A percentile compares a stretch with the other conserved stretches of the same genome.
Evolutionary conservation across 2,329 filamentous ascomycete genomes (phyloP).

Genomic region (Sporothrix variecibatus): DNA sequence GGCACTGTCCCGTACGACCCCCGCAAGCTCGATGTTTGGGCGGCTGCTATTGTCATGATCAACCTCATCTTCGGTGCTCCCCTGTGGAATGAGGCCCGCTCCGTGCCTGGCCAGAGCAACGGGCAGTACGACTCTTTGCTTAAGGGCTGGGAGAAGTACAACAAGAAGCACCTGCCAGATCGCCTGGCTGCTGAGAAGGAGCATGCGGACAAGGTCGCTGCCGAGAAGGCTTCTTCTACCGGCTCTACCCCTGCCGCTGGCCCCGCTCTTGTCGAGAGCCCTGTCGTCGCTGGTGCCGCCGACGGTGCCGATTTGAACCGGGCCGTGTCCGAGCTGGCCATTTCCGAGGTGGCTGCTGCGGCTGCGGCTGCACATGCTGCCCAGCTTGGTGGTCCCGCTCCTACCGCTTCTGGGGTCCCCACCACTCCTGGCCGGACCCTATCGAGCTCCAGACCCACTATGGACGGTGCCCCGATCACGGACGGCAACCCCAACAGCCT

Average conservation of each 20-base stretch:
- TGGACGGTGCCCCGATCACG: slow-evolving; percentile 37
- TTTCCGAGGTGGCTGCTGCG: neutral
- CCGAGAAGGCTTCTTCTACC: neutral
- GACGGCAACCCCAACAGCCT: slow-evolving; percentile 50
- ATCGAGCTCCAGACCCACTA: slow-evolving; percentile 34
- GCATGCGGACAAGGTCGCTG: neutral
- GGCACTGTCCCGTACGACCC: slow-evolving; percentile 70
- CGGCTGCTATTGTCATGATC: slow-evolving; percentile 79
- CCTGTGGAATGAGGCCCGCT: slow-evolving; percentile 71
- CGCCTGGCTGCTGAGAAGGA: slow-evolving; percentile 43
- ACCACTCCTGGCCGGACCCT: slow-evolving; percentile 17
- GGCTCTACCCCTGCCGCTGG: neutral
- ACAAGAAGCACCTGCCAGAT: slow-evolving; percentile 51
- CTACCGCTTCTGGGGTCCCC: neutral
- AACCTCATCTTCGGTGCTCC: slow-evolving; percentile 71
- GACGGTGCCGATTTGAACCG: slow-evolving; percentile 46
- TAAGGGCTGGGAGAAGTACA: slow-evolving; percentile 69
- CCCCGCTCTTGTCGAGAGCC: slow-evolving; percentile 34
- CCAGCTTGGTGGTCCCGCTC: neutral
- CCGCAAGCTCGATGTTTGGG: slow-evolving; percentile 82
- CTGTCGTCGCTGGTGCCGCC: neutral
- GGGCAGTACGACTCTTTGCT: slow-evolving; percentile 66
- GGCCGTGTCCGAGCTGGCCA: slow-evolving; percentile 41
- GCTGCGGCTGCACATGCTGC: neutral
- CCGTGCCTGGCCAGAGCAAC: slow-evolving; percentile 39